phyloP scores from a whole-genome alignment of 2,329 filamentous ascomycete genomes.

The Aspergillus costaricaensis region DNA sequence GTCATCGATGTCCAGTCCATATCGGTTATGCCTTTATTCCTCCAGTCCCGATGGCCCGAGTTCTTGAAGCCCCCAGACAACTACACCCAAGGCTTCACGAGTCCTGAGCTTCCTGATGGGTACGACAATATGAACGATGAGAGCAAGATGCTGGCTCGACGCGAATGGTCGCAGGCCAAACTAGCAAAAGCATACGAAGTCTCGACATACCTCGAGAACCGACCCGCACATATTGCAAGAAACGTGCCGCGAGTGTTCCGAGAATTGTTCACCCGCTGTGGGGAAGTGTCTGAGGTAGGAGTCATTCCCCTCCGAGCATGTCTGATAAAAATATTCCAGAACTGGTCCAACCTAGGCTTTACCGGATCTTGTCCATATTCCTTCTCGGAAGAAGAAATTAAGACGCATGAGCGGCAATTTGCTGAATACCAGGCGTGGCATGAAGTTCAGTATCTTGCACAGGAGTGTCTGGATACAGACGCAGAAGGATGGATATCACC shows the following conservation, averaged over 20 bases:
- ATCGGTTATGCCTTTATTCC: constrained; percentile 30
- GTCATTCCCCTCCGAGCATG: constrained; percentile 36
- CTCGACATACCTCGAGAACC: constrained; percentile 24
- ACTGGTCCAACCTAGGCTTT: constrained; percentile 31
- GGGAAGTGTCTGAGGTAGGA: constrained; percentile 31
- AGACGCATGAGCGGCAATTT: constrained; percentile 31
- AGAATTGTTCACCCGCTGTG: constrained; percentile 36
- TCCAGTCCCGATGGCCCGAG: constrained; percentile 30
- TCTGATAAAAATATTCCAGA: constrained; percentile 33
- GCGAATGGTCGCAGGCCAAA: constrained; percentile 22
- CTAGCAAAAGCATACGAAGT: constrained; percentile 36
- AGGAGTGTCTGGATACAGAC: constrained; percentile 35
- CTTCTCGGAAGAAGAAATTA: constrained; percentile 32
- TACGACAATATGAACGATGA: not conserved
- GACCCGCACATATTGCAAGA: constrained; percentile 25
- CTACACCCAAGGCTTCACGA: constrained; percentile 21
- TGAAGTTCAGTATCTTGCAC: constrained; percentile 27
- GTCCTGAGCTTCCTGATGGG: constrained; percentile 7
- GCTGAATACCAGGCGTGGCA: constrained; percentile 33
- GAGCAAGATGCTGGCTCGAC: constrained; percentile 15
- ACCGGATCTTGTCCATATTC: constrained; percentile 30
- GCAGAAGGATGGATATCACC: constrained; percentile 40
- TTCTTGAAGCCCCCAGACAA: constrained; percentile 28
- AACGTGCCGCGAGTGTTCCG: constrained; percentile 31
- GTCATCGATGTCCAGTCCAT: constrained; percentile 31